Conservation (phyloP, 768 basidiomycete species). For the Gloeophyllum trabeum region DNA sequence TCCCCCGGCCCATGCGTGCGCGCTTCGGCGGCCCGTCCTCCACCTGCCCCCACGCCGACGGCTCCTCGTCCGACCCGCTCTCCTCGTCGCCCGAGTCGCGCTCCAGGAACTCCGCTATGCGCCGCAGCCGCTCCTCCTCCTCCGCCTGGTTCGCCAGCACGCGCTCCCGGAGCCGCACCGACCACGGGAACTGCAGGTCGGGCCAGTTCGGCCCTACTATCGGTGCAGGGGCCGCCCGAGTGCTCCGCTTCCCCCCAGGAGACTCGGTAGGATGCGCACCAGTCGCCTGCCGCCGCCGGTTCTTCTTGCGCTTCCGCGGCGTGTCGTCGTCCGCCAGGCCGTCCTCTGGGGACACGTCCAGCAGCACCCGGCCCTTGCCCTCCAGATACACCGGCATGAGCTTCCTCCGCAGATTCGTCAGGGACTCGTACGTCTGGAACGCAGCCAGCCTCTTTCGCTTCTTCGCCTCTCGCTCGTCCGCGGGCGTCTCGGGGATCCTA, state of each 20-base stretch:
- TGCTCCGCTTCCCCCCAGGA: slow-evolving; percentile 25
- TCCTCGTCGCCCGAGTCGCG: slow-evolving; percentile 54
- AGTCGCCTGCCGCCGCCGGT: slow-evolving; percentile 52
- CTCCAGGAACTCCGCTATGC: slow-evolving; percentile 64
- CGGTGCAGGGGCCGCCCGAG: slow-evolving; percentile 10
- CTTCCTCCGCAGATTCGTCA: slow-evolving; percentile 21
- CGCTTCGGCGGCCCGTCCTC: slow-evolving; percentile 18
- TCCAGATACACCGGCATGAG: slow-evolving; percentile 56
- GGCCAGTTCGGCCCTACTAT: slow-evolving; percentile 63
- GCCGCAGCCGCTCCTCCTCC: slow-evolving; percentile 46
- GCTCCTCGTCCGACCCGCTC: slow-evolving; percentile 16
- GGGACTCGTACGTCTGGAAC: slow-evolving; percentile 40
- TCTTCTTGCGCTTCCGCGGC: slow-evolving; percentile 22
- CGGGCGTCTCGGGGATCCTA: slow-evolving; percentile 6
- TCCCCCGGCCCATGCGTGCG: slow-evolving; percentile 37
- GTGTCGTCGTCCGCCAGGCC: slow-evolving; percentile 15
- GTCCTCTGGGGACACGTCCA: slow-evolving; percentile 41
- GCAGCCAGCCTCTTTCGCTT: slow-evolving; percentile 63
- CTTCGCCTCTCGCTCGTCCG: slow-evolving; percentile 45
- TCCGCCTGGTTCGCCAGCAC: slow-evolving; percentile 38
- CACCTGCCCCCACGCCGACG: slow-evolving; percentile 19
- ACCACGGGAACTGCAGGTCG: slow-evolving; percentile 73
- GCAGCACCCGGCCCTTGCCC: slow-evolving; percentile 60
- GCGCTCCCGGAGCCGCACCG: slow-evolving; percentile 43
- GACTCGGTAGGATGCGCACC: too few relatives aligned